These are phyloP conservation scores for Rhizophora apiculata DNA, from an alignment of 345 rosid species.

Conservation along the genomic window DNA sequence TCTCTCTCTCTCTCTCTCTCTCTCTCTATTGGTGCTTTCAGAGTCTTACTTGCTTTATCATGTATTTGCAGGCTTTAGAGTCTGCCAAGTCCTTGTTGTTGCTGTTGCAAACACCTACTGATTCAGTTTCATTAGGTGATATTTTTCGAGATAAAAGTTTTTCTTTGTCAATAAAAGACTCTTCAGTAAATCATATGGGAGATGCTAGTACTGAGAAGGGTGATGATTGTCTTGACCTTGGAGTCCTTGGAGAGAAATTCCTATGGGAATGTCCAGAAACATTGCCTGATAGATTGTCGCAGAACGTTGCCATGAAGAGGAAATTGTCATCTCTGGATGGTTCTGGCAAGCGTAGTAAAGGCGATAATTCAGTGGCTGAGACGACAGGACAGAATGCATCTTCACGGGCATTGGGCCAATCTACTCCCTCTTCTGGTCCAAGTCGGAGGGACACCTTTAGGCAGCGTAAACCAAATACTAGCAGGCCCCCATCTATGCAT, in stretches of 20 bases:
- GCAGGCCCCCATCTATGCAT: conserved; percentile 99
- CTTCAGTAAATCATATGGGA: conserved; percentile 37
- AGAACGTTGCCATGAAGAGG: conserved; percentile 59
- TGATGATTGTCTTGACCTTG: conserved; percentile 53
- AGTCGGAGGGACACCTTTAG: conserved; percentile 82
- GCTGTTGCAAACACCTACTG: conserved; percentile 55
- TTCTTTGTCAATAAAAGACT: conserved; percentile 22
- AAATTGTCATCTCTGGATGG: conserved; percentile 65
- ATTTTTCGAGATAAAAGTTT: conserved; percentile 29
- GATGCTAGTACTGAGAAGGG: conserved; percentile 38
- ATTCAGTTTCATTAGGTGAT: conserved; percentile 46
- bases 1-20: conserved; percentile 9
- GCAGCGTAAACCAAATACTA: conserved; percentile 93
- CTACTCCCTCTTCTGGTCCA: conserved; percentile 61
- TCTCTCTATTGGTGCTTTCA: conserved; percentile 10
- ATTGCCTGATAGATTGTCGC: conserved; percentile 77
- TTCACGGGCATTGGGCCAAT: conserved; percentile 62
- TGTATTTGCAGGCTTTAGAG: conserved; percentile 45
- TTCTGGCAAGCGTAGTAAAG: conserved; percentile 65
- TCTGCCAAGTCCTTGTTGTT: conserved; percentile 44
- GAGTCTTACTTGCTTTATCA: conserved; percentile 20
- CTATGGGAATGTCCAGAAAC: conserved; percentile 97
- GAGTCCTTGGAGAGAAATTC: conserved; percentile 66
- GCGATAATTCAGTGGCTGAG: conserved; percentile 65
- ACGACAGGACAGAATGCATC: conserved; percentile 48